These are phyloP conservation scores for Candida mesenterica DNA, from an alignment of 1,139 yeast genomes.

Conservation along the genomic window DNA sequence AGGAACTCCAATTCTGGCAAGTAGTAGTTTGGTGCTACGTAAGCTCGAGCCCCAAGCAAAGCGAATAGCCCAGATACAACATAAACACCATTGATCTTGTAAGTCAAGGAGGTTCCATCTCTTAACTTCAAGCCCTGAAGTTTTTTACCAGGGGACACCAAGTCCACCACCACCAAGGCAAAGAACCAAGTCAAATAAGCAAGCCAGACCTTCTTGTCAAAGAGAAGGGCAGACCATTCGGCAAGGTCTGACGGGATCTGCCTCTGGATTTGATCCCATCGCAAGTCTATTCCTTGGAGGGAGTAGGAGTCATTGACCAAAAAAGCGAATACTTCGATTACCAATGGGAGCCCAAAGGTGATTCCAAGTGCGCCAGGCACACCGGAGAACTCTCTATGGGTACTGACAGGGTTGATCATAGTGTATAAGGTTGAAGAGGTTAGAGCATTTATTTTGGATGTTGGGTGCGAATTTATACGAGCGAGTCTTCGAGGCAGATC, in stretches of 20 bases:
- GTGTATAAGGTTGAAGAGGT: background rate
- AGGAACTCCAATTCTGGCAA: constrained; percentile 80
- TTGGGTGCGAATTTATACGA: background rate
- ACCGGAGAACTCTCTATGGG: constrained; percentile 75
- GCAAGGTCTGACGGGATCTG: constrained; percentile 27
- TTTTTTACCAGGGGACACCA: constrained; percentile 68
- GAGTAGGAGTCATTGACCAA: constrained; percentile 57
- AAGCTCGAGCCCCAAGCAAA: constrained; percentile 51
- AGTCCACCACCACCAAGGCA: constrained; percentile 60
- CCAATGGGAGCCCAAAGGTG: constrained; percentile 63
- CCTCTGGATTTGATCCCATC: constrained; percentile 30
- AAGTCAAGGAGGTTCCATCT: constrained; percentile 67
- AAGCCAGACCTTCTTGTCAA: constrained; percentile 51
- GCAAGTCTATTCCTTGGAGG: constrained; percentile 46
- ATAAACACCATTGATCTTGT: constrained; percentile 78
- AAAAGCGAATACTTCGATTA: constrained; percentile 59
- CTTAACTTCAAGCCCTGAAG: constrained; percentile 69
- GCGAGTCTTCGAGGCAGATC: no score
- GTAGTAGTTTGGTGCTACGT: constrained; percentile 43
- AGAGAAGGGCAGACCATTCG: constrained; percentile 27
- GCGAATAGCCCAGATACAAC: constrained; percentile 49
- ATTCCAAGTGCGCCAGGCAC: constrained; percentile 68
- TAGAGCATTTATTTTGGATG: background rate
- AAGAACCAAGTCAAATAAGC: constrained; percentile 77
- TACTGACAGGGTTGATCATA: constrained; percentile 67